Evolutionary conservation across 83 land plant genomes (phyloP), one percentile per base, ranked within the genome.

Genomic region (Thuja plicata): DNA sequence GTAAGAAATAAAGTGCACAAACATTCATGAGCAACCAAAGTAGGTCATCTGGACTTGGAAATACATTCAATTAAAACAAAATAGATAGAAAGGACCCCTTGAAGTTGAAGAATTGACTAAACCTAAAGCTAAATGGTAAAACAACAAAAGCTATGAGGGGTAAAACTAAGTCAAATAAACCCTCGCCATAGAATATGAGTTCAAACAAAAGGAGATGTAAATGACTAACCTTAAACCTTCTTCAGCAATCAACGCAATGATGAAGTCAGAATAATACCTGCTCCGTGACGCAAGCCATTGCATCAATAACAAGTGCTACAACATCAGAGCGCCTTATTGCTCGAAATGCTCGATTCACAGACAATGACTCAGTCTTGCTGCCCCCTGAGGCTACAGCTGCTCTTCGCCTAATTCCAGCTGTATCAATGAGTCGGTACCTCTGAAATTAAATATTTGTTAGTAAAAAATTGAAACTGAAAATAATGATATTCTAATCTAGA

Each of bases 241-340:
- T 83, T 46, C n/a, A 45, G 85, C 30, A 46, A 83, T 83, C 19
- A 45, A 48, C 16, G 0, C 9, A n/a, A 83, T 83, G 85, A 82
- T 82, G 46, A 40, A 12, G 27, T 41, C 35, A 82, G 40, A 40
- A 79, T 87, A 45, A 5, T 90, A 97, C 99, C 98, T 97, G 98
- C 86, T 98, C 99, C 10, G 98, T 97, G 17, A 96, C 94, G 87
- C 99, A 97, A 73, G 95, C 94, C 96, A 98, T 90, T 60, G 99
- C 99, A 87, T 98, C 99, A 90, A 98, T 97, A 79, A 98, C 98
- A 88, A 98, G 93, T 57, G 98, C 98, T 40, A 98, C 99, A 70
- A 97, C 97, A 94, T 98, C 99, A 73, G 99, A 90, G 82, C 98
- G 94, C 17, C 98, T 98, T 84, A 98, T 92, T 8, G 99, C 99